phyloP scores from a whole-genome alignment of 306 rosid species.

The Prunus armeniaca region DNA sequence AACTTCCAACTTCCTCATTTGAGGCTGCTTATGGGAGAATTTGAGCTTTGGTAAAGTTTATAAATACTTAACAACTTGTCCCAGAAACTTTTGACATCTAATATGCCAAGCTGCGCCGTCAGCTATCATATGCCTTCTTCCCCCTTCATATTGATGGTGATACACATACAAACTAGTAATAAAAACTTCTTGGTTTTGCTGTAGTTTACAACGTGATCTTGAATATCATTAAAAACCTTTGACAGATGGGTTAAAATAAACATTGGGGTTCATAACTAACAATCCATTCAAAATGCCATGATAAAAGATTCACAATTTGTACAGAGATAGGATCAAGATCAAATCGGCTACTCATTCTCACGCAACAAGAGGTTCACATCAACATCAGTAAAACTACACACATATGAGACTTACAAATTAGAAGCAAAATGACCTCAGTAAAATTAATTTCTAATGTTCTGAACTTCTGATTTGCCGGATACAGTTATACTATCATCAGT shows the following conservation, averaged over 20 bases:
- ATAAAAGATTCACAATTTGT: constrained; percentile 18
- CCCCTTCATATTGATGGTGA: background rate
- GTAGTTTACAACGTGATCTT: background rate
- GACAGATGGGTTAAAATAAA: background rate
- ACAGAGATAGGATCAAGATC: constrained; percentile 10
- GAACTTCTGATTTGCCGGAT: constrained; percentile 40
- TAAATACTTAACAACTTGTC: too few species aligned
- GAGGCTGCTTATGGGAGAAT: background rate
- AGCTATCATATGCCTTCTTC: background rate
- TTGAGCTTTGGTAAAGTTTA: background rate
- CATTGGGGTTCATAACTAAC: constrained; percentile 7
- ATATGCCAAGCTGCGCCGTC: too few species aligned
- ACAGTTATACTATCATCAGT: constrained; percentile 47
- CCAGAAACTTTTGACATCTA: too few species aligned
- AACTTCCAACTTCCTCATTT: background rate
- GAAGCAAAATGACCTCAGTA: constrained; percentile 7
- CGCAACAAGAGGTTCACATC: constrained; percentile 5
- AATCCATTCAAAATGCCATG: too few species aligned
- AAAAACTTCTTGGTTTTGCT: too few species aligned
- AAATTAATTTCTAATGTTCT: constrained; percentile 9
- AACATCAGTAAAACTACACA: constrained; percentile 23
- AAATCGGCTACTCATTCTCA: constrained; percentile 3
- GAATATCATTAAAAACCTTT: background rate
- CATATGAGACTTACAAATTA: constrained; percentile 11
- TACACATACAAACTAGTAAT: too few species aligned